Conservation (phyloP, 1,284 basidiomycete species). For the Coniophora puteana region DNA sequence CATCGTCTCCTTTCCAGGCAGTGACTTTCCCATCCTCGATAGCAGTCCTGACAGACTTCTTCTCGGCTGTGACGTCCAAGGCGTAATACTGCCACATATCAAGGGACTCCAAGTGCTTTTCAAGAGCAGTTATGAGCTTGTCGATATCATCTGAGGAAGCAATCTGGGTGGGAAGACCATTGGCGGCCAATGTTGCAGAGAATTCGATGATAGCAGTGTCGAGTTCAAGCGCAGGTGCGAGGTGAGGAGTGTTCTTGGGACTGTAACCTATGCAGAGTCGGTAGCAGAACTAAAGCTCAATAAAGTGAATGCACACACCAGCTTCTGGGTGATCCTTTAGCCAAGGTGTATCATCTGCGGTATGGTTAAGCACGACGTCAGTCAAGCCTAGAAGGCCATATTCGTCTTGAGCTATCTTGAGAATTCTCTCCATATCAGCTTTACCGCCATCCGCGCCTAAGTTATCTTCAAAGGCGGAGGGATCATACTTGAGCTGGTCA, state of each 20-base stretch:
- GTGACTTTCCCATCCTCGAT: constrained; percentile 40
- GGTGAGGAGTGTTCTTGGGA: constrained; percentile 84
- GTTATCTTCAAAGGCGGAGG: constrained; percentile 58
- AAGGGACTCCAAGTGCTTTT: constrained; percentile 56
- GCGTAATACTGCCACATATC: constrained; percentile 93
- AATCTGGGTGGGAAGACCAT: constrained; percentile 72
- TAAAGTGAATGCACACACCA: constrained; percentile 47
- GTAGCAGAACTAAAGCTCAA: constrained; percentile 7
- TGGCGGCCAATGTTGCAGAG: constrained; percentile 59
- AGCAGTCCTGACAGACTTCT: constrained; percentile 48
- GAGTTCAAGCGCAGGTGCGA: constrained; percentile 84
- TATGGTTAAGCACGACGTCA: constrained; percentile 95
- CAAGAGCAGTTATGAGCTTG: constrained; percentile 60
- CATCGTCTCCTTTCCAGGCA: constrained; percentile 53
- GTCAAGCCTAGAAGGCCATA: constrained; percentile 87
- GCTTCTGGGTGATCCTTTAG: constrained; percentile 92
- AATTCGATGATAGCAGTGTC: constrained; percentile 84
- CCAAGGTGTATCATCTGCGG: constrained; percentile 90
- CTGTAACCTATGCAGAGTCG: constrained; percentile 67
- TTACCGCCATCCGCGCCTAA: constrained; percentile 48
- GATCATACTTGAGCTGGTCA: constrained; percentile 82
- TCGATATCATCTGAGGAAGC: constrained; percentile 67
- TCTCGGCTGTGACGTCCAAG: constrained; percentile 66
- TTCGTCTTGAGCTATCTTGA: constrained; percentile 72
- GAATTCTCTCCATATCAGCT: constrained; percentile 54